A percentile compares a stretch with the other conserved stretches of the same genome.
Evolutionary conservation across 805 yeast species (phyloP).

Genomic region (Metschnikowia koreensis): DNA sequence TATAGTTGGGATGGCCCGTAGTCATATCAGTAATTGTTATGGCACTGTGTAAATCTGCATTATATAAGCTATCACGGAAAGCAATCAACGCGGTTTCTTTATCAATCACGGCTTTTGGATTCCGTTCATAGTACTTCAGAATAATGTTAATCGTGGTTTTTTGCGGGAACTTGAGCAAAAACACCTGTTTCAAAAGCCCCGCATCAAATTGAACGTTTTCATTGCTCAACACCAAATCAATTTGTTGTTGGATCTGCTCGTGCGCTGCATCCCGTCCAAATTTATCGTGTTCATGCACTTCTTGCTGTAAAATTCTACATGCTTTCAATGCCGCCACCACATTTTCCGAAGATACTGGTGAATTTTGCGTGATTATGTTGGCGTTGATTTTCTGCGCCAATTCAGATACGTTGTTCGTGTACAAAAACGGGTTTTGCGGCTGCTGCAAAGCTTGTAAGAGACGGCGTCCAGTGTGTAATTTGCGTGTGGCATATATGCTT

Average conservation of each 20-base stretch:
- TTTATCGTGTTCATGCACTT: conserved; percentile 22
- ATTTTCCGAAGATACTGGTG: conserved; percentile 2
- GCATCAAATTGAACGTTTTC: conserved; percentile 23
- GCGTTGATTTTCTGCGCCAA: conserved; percentile 13
- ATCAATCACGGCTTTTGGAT: conserved; percentile 30
- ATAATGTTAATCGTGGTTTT: conserved; percentile 28
- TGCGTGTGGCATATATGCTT: background rate
- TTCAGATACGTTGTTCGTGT: conserved; percentile 13
- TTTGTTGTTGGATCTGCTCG: conserved; percentile 19
- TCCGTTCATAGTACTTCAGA: conserved; percentile 23
- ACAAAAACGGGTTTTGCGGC: conserved; percentile 11
- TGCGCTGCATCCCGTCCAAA: conserved; percentile 24
- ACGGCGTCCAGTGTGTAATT: background rate
- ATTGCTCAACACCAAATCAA: conserved; percentile 22
- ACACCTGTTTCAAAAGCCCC: conserved; percentile 26
- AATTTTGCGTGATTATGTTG: background rate
- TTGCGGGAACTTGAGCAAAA: conserved; percentile 35
- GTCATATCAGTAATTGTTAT: conserved; percentile 59
- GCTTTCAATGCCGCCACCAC: conserved; percentile 24
- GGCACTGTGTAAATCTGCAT: conserved; percentile 57
- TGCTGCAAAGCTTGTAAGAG: background rate
- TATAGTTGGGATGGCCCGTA: conserved; percentile 54
- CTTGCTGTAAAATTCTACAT: conserved; percentile 22
- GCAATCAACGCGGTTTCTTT: conserved; percentile 55
- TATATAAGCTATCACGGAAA: conserved; percentile 55